These are phyloP conservation scores for Cocos nucifera DNA, from an alignment of 176 grass and related monocot genomes.

Conservation along the genomic window DNA sequence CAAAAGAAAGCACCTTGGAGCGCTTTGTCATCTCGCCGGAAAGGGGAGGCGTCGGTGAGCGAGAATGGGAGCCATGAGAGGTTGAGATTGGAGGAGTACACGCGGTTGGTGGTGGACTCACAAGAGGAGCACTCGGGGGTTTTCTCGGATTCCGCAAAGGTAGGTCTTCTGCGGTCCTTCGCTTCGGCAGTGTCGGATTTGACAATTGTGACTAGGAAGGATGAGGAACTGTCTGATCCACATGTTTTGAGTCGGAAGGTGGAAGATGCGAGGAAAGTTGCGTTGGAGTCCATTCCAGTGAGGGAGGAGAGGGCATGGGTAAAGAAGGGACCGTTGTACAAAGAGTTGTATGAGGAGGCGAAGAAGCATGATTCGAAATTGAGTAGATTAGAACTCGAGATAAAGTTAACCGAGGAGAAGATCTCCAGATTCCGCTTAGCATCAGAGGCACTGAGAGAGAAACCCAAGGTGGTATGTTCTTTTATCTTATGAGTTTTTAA, in stretches of 20 bases:
- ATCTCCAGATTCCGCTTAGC: constrained; percentile 6
- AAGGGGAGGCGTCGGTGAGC: too few species aligned
- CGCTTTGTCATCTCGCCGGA: too few species aligned
- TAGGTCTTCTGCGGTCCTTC: too few species aligned
- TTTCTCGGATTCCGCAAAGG: too few species aligned
- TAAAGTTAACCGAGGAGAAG: constrained; percentile 14
- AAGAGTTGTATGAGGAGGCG: constrained; percentile 2
- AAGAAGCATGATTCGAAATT: constrained; percentile 22
- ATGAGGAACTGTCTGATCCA: constrained; percentile 5
- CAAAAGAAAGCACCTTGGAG: too few species aligned
- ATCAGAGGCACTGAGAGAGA: not conserved
- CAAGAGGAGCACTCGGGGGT: not conserved
- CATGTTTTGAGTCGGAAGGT: not conserved
- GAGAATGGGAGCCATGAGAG: not conserved
- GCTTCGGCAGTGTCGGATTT: constrained; percentile 15
- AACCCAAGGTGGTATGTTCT: constrained; percentile 13
- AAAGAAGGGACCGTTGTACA: constrained; percentile 3
- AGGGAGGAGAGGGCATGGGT: not conserved
- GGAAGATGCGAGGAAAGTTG: not conserved
- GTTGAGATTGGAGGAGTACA: constrained; percentile 13
- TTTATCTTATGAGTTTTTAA: not conserved
- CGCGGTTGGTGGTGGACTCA: not conserved
- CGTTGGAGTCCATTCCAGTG: constrained; percentile 10
- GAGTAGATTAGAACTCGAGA: not conserved
- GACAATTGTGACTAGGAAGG: constrained; percentile 18